Base-by-base conservation (phyloP, 108 stramenopile genomes). In the Nitzschia sp. region DNA sequence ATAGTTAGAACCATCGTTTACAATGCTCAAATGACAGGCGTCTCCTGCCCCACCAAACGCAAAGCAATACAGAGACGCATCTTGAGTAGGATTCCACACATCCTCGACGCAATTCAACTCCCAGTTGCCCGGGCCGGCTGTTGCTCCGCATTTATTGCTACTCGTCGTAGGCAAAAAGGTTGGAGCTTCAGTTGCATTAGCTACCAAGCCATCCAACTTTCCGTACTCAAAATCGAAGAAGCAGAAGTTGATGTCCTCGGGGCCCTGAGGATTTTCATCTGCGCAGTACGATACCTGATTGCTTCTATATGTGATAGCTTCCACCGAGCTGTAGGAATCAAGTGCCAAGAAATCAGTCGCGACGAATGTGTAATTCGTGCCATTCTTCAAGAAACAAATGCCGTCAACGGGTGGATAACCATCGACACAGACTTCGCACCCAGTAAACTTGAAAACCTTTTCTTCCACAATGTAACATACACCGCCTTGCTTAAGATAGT, bases 11-110 rank as follows among this genome's bases (percentile, higher is more conserved):
- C 61, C 61, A 60, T 70, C 59, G 34, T 60, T 59, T 6, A 23
- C 46, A 46, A 59, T 70, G 24, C 23, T 48, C 46, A 70, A 46
- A n/a, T 70, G 69, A 21, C 69, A 70, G n/a, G 59, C 59, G 19
- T 70, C 56, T 21, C 59, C 59, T 8, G 47, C 29, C 1, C 69
- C 69, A 31, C 69, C 69, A 18, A 23, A 49, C 27, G 59, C 47
- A 15, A 70, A 60, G 32, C 69, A 70, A 45, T 60, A 55, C 58
- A 70, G 47, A 3, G 69, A 58, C 0, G 23, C 25, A 33, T 70
- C 69, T 11, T 24, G n/a, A 17, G 59, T 59, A 4, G 69, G 53
- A 49, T 70, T 27, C 69, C 69, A 70, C 4, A 70, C 31, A 60
- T 60, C 26, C 27, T 31, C 30, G 3, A 27, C 1, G 28, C 69